Evolutionary conservation across 2,329 filamentous ascomycete species (phyloP).

Genomic region (Drechslerella coelobrocha): DNA sequence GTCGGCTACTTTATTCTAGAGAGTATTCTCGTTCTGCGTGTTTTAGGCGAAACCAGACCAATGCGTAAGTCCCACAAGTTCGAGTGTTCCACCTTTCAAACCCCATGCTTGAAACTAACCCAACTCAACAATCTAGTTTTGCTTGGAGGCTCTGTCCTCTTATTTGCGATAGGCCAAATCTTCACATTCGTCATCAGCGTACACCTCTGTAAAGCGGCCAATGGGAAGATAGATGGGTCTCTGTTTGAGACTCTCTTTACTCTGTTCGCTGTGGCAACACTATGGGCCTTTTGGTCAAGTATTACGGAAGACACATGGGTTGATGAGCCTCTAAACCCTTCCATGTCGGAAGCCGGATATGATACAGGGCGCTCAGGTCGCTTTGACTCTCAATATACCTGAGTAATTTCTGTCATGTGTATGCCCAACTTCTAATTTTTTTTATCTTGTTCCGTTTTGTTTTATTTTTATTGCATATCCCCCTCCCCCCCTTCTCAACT

Average conservation of each 20-base stretch:
- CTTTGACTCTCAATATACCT: conserved; percentile 38
- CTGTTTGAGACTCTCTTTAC: conserved; percentile 95
- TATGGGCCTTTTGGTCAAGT: conserved; percentile 98
- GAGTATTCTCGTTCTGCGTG: conserved; percentile 77
- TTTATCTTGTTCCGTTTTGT: conserved; percentile 8
- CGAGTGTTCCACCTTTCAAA: not conserved
- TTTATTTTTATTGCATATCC: conserved; percentile 11
- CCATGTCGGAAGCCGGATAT: conserved; percentile 44
- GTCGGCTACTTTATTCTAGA: conserved; percentile 86
- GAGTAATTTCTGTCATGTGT: conserved; percentile 7
- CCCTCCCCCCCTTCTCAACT: conserved; percentile 21
- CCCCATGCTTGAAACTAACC: not conserved
- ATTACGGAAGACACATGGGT: conserved; percentile 99
- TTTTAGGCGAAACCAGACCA: conserved; percentile 88
- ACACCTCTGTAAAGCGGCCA: conserved; percentile 83
- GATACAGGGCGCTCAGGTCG: conserved; percentile 39
- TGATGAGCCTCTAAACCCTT: conserved; percentile 56
- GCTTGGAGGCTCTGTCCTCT: conserved; percentile 67
- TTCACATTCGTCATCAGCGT: conserved; percentile 95
- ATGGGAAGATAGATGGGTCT: conserved; percentile 87
- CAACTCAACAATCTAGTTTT: conserved; percentile 43
- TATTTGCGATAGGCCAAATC: conserved; percentile 91
- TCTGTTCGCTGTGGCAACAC: conserved; percentile 76
- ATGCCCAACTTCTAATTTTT: conserved; percentile 15
- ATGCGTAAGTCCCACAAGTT: conserved; percentile 74